phyloP scores from a whole-genome alignment of 2,329 filamentous ascomycete species.

The Penicillium fuscoglaucum region DNA sequence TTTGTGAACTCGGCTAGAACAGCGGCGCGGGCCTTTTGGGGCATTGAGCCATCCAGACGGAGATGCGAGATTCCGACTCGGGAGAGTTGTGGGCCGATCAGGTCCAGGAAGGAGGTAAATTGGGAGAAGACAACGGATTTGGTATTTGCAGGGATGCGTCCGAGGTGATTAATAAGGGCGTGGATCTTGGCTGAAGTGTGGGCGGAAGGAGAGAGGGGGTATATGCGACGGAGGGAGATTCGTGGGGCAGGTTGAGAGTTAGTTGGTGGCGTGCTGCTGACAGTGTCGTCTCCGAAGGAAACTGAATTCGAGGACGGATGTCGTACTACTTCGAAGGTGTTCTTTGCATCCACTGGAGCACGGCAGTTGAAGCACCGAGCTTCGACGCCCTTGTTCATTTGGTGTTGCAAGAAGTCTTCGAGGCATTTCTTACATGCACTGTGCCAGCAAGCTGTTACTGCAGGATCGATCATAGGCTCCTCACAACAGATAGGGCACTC shows the following conservation, averaged over 20 bases:
- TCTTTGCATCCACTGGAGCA: slow-evolving; percentile 73
- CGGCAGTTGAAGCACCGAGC: slow-evolving; percentile 91
- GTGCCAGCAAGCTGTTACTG: slow-evolving; percentile 96
- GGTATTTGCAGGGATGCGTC: slow-evolving; percentile 65
- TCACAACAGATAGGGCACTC: slow-evolving; percentile 96
- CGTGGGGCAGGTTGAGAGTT: slow-evolving; percentile 45
- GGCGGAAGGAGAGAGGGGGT: slow-evolving; percentile 60
- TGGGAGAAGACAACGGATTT: slow-evolving; percentile 96
- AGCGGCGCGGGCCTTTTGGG: slow-evolving; percentile 77
- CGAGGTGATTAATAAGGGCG: slow-evolving; percentile 73
- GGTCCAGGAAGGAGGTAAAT: slow-evolving; percentile 91
- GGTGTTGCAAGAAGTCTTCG: slow-evolving; percentile 85
- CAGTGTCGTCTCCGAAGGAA: slow-evolving; percentile 47
- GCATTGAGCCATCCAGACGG: slow-evolving; percentile 89
- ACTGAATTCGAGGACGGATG: slow-evolving; percentile 55
- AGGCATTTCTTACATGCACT: slow-evolving; percentile 93
- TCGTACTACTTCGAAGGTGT: slow-evolving; percentile 88
- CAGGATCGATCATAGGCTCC: slow-evolving; percentile 92
- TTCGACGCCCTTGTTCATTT: slow-evolving; percentile 71
- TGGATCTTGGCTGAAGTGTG: slow-evolving; percentile 79
- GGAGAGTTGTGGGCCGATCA: slow-evolving; percentile 79
- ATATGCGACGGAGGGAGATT: slow-evolving; percentile 62
- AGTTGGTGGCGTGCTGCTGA: slow-evolving; percentile 40
- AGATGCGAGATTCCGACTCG: slow-evolving; percentile 73
- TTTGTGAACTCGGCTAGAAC: slow-evolving; percentile 72